These are phyloP conservation scores for Aspergillus ibericus DNA, from an alignment of 2,329 filamentous ascomycete species.

Conservation along the genomic window DNA sequence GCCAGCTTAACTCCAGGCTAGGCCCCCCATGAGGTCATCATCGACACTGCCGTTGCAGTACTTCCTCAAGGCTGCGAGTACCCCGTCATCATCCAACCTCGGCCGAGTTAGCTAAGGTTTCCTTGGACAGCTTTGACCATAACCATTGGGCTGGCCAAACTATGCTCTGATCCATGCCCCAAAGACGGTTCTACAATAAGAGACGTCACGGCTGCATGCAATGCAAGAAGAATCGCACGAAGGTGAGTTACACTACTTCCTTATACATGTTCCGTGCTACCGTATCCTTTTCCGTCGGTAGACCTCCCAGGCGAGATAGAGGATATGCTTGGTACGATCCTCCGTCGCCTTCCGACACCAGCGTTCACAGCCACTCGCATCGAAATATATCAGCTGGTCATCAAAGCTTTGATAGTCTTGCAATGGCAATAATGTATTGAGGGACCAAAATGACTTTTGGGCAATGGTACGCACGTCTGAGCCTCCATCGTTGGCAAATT, in stretches of 20 bases:
- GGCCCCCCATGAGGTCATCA: background rate
- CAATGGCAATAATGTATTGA: background rate
- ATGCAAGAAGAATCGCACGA: background rate
- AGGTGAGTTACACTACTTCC: background rate
- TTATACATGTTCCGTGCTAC: background rate
- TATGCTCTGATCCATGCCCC: background rate
- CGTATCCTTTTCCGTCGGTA: background rate
- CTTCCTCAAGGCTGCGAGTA: background rate
- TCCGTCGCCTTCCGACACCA: background rate
- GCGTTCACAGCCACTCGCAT: background rate
- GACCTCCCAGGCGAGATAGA: background rate
- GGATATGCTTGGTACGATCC: background rate
- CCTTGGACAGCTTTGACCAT: background rate
- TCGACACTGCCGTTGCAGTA: background rate
- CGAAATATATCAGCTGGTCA: background rate
- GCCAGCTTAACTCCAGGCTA: no score
- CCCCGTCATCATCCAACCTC: background rate
- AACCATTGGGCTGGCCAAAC: background rate
- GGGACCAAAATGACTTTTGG: slow-evolving; percentile 30
- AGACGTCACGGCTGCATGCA: background rate
- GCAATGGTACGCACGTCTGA: background rate
- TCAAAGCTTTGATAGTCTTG: background rate
- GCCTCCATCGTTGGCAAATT: background rate
- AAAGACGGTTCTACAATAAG: background rate
- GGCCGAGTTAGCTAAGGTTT: no score